These are phyloP conservation scores for Elaeagnus macrophylla DNA, from an alignment of 306 rosid genomes.

Conservation along the genomic window DNA sequence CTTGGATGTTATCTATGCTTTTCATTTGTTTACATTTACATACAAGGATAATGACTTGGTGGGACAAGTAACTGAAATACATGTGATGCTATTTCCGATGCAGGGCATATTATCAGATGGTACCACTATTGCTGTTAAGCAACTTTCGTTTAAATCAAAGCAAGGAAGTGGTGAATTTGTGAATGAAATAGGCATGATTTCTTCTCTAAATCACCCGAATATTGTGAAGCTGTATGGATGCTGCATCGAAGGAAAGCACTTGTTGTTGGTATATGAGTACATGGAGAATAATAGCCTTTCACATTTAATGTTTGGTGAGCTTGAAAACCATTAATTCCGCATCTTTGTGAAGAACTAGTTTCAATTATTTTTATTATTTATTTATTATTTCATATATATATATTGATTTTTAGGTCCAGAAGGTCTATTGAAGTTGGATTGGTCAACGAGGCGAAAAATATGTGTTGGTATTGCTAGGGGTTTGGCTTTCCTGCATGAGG, in stretches of 20 bases:
- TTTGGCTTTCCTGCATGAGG: constrained; percentile 55
- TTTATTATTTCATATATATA: background rate
- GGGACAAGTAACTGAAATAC: background rate
- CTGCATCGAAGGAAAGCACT: constrained; percentile 38
- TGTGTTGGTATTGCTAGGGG: constrained; percentile 59
- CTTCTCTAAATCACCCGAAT: constrained; percentile 48
- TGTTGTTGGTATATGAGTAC: constrained; percentile 49
- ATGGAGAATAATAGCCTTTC: constrained; percentile 50
- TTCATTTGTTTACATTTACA: background rate
- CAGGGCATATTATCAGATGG: constrained; percentile 46
- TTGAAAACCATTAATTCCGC: background rate
- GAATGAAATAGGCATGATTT: constrained; percentile 44
- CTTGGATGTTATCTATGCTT: background rate
- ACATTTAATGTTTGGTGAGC: constrained; percentile 41
- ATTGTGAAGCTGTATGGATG: constrained; percentile 50
- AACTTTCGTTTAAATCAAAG: constrained; percentile 40
- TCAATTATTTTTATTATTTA: background rate
- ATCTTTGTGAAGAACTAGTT: background rate
- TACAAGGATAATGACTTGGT: background rate
- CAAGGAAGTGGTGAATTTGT: constrained; percentile 51
- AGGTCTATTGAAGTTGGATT: constrained; percentile 25
- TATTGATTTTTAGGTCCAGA: background rate
- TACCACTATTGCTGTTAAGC: constrained; percentile 45
- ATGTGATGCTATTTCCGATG: background rate
- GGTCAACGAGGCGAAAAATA: constrained; percentile 52